Evolutionary conservation across 345 rosid species (phyloP).

Genomic region (Pseudoturritis turrita): DNA sequence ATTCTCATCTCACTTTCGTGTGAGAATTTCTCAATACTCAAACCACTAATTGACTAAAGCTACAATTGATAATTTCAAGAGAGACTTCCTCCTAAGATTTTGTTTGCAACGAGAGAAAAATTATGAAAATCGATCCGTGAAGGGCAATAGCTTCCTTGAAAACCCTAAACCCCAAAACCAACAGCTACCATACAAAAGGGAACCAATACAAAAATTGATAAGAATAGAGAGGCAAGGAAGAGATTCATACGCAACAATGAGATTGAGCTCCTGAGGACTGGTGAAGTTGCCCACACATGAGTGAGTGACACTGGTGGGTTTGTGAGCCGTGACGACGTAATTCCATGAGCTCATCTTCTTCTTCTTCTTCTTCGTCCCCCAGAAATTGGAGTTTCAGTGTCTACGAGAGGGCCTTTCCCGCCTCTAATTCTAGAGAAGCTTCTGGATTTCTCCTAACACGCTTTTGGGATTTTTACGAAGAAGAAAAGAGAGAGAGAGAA

Average conservation of each 20-base stretch:
- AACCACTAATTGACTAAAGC: neutral
- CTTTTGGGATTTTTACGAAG: neutral
- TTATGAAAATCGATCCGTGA: neutral
- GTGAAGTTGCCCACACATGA: slow-evolving; percentile 99
- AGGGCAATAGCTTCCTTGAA: neutral
- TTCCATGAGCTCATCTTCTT: slow-evolving; percentile 46
- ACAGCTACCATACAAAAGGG: neutral
- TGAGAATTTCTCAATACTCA: neutral
- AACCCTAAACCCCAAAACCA: slow-evolving; percentile 24
- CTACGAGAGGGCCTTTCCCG: neutral
- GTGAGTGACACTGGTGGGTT: slow-evolving; percentile 89
- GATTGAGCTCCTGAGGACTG: slow-evolving; percentile 88
- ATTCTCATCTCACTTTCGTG: neutral
- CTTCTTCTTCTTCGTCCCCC: neutral
- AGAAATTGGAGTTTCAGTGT: neutral
- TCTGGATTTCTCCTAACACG: slow-evolving; percentile 4
- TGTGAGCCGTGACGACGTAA: slow-evolving; percentile 61
- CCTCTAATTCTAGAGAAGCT: slow-evolving; percentile 16
- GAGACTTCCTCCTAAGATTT: neutral
- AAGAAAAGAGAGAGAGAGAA: neutral
- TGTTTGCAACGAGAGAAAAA: neutral
- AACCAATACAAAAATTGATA: neutral
- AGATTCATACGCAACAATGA: slow-evolving; percentile 69
- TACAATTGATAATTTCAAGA: neutral
- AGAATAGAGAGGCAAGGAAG: neutral